These are phyloP conservation scores for Termitomyces heimii DNA, from an alignment of 768 basidiomycete genomes.

Conservation along the genomic window DNA sequence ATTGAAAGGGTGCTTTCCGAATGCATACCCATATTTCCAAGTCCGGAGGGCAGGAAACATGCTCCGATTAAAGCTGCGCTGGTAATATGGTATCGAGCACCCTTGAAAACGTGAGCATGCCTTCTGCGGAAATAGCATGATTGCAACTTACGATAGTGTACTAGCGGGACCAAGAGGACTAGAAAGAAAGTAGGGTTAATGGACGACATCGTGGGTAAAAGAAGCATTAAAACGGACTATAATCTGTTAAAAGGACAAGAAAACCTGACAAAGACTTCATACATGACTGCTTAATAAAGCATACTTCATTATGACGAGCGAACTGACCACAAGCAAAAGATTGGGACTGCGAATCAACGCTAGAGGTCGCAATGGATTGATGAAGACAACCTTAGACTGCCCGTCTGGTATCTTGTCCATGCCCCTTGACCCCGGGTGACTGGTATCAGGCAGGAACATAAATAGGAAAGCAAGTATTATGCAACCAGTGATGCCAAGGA, in stretches of 20 bases:
- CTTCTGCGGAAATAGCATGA: not conserved
- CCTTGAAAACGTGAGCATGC: slow-evolving; percentile 29
- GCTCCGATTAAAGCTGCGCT: slow-evolving; percentile 55
- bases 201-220: slow-evolving; percentile 12
- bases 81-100: slow-evolving; percentile 44
- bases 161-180: slow-evolving; percentile 54
- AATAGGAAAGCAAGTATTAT: slow-evolving; percentile 32
- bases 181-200: slow-evolving; percentile 20
- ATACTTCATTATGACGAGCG: not conserved
- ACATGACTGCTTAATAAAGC: not conserved
- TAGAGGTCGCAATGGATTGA: slow-evolving; percentile 57
- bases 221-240: slow-evolving; percentile 25
- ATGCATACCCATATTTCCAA: slow-evolving; percentile 52
- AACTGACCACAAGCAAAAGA: slow-evolving; percentile 45
- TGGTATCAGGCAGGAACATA: slow-evolving; percentile 60
- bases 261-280: slow-evolving; percentile 24
- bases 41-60: slow-evolving; percentile 53
- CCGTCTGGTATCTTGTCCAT: slow-evolving; percentile 37
- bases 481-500: slow-evolving; percentile 34
- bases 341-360: slow-evolving; percentile 54
- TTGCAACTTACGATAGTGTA: slow-evolving; percentile 53
- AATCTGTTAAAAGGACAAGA: slow-evolving; percentile 30
- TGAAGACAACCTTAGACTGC: slow-evolving; percentile 28
- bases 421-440: slow-evolving; percentile 51
- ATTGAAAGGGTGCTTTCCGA: not conserved